Evolutionary conservation across 805 yeast genomes (phyloP).

Genomic region (Lipomyces japonicus): DNA sequence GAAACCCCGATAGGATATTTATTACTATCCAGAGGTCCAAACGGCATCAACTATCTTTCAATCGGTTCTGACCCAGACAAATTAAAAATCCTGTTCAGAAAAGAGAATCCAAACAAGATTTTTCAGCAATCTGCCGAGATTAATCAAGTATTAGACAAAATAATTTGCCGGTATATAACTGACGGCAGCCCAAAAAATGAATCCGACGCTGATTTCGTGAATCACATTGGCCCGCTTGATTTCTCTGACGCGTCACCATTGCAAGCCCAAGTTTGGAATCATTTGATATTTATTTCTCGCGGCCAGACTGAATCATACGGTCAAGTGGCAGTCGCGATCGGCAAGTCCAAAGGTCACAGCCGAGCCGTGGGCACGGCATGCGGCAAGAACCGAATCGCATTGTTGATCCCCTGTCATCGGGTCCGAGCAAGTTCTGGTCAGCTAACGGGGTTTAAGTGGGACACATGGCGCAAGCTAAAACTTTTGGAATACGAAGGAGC

Average conservation of each 20-base stretch:
- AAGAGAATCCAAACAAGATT: not conserved
- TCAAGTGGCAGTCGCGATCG: not conserved
- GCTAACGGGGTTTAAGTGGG: not conserved
- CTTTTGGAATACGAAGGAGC: not conserved
- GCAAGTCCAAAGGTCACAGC: not conserved
- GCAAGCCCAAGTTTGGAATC: conserved; percentile 2
- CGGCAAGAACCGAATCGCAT: conserved; percentile 3
- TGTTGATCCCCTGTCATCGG: conserved; percentile 10
- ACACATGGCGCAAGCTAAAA: not conserved
- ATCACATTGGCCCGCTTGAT: not conserved
- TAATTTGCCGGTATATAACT: not conserved
- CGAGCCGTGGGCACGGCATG: conserved; percentile 9
- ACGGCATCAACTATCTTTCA: conserved; percentile 1
- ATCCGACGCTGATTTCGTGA: conserved; percentile 1
- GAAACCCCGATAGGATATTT: conserved; percentile 2
- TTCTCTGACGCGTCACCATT: not conserved
- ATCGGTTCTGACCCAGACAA: not conserved
- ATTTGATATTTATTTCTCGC: not conserved
- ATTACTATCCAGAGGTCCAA: not conserved
- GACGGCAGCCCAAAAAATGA: not conserved
- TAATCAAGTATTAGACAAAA: not conserved
- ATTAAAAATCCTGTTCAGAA: not conserved
- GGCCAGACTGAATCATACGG: not conserved
- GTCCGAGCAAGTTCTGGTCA: not conserved
- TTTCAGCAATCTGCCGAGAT: not conserved